Base-by-base conservation (phyloP, 495 filamentous ascomycete genomes). In the Pseudomonodictys pantanalensis region DNA sequence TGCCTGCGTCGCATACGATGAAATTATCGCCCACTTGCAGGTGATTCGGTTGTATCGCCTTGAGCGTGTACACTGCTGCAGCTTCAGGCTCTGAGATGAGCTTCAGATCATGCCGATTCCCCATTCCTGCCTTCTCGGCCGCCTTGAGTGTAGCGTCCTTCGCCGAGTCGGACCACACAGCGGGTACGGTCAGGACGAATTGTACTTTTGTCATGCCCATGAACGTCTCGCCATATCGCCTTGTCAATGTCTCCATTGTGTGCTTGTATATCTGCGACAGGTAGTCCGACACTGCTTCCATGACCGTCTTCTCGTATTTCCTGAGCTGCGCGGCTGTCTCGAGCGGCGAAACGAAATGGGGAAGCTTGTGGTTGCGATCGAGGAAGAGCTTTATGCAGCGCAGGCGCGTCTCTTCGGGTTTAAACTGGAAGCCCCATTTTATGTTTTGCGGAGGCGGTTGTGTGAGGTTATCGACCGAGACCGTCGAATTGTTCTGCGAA, bases 381-480 rank as follows among this genome's bases (percentile, higher is more conserved):
- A 90, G 84, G 69, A 90, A 88, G 41, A 90, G 78, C 75, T 90
- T 90, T 72, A 90, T 87, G 70, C 86, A 90, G 10, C 87, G 85
- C 44, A 90, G 77, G 22, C 88, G 79, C 26, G 83, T 78, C 70
- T 89, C 86, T 68, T 88, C 84, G 6, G 87, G 86, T 63, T 82
- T 81, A 72, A 90, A 88, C 68, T 89, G 85, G 70, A 90, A 90
- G 0, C 87, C 87, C 87, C 87, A 89, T 81, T 80, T 82, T 42
- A 84, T 79, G 28, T 66, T 73, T 25, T 44, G 42, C 41, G 42
- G 18, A 3, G n/a, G n/a, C n/a, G 29, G 15, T 4, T 52, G n/a
- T 2, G 33, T 8, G 39, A 42, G 32, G 25, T 25, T 17, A 44
- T 56, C 50, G 20, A 58, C 11, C 11, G 60, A 56, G 11, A 30